Evolutionary conservation across 2,329 filamentous ascomycete species (phyloP).

Genomic region (Cladosporium velox): DNA sequence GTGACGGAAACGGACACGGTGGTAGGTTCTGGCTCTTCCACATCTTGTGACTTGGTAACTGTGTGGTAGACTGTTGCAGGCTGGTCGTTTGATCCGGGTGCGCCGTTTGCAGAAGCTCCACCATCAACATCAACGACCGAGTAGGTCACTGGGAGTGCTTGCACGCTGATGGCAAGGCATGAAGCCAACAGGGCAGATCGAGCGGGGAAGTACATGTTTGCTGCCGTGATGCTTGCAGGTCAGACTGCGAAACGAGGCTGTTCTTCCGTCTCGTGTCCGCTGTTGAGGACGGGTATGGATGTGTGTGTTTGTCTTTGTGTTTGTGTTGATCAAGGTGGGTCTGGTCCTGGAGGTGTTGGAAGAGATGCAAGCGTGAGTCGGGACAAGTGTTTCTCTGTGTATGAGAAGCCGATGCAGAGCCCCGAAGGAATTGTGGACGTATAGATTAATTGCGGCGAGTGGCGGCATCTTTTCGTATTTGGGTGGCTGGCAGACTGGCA

Average conservation of each 20-base stretch:
- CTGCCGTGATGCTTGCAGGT: not conserved
- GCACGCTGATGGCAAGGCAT: slow-evolving; percentile 13
- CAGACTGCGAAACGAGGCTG: not conserved
- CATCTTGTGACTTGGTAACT: slow-evolving; percentile 16
- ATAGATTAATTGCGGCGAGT: slow-evolving; percentile 7
- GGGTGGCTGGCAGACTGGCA: slow-evolving; percentile 11
- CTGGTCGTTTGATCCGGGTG: not conserved
- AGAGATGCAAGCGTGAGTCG: not conserved
- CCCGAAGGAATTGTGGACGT: not conserved
- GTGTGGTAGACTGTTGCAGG: slow-evolving; percentile 18
- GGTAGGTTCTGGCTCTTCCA: slow-evolving; percentile 1
- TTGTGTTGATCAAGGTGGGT: not conserved
- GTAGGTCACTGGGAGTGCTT: slow-evolving; percentile 17
- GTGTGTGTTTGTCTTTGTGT: not conserved
- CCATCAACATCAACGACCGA: slow-evolving; percentile 20
- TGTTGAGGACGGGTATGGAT: not conserved
- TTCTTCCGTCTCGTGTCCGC: not conserved
- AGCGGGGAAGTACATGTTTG: slow-evolving; percentile 14
- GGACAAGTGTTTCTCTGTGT: slow-evolving; percentile 4
- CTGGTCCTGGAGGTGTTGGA: not conserved
- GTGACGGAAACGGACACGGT: slow-evolving; percentile 12
- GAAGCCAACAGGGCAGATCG: slow-evolving; percentile 15
- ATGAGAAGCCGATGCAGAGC: not conserved
- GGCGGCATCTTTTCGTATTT: slow-evolving; percentile 1
- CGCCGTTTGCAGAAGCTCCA: slow-evolving; percentile 5